Base-by-base conservation (phyloP, 176 grass and related monocot species). In the Aegilops speltoides region DNA sequence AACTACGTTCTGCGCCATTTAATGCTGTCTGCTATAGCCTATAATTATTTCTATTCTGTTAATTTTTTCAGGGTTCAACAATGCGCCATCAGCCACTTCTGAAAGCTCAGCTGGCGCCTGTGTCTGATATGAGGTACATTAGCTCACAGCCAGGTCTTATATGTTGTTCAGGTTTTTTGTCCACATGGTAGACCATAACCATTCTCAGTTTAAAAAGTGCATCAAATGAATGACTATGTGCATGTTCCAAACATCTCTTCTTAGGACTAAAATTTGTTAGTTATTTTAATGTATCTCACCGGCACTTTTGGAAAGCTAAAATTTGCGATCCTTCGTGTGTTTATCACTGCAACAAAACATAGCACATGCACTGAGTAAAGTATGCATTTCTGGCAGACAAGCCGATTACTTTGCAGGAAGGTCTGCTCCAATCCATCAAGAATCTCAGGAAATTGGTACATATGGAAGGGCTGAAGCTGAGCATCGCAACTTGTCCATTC, bases 371-470 rank as follows among this genome's bases (percentile, higher is more conserved):
- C 91, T 96, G 87, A 93, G 89, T 86, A 89, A 81, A 88, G 83
- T 93, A 90, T 99, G 85, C 92, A 93, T 99, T 99, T 99, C 86
- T 99, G 94, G 94, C 94, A 99, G 97, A 96, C 94, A 96, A 93
- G 89, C 89, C 78, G 97, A 99, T 79, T 99, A 97, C 97, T 96
- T 91, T 91, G 88, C 89, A 89, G 90, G 82, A 77, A 90, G 97
- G 85, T 90, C 90, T 22, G 89, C 89, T 85, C 82, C 94, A 78
- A 85, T 87, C 72, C 91, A 93, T 95, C 85, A 92, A 90, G 79
- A 83, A 84, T 82, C 93, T 45, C 91, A 95, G 64, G 91, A 95
- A 52, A 86, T 90, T 89, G 84, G 84, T 84, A 76, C 87, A 22
- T 95, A 93, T 68, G 91, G 88, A 95, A 91, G 93, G 86, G 82